Conservation (phyloP, 108 stramenopile genomes). For the Nitzschia sp. region DNA sequence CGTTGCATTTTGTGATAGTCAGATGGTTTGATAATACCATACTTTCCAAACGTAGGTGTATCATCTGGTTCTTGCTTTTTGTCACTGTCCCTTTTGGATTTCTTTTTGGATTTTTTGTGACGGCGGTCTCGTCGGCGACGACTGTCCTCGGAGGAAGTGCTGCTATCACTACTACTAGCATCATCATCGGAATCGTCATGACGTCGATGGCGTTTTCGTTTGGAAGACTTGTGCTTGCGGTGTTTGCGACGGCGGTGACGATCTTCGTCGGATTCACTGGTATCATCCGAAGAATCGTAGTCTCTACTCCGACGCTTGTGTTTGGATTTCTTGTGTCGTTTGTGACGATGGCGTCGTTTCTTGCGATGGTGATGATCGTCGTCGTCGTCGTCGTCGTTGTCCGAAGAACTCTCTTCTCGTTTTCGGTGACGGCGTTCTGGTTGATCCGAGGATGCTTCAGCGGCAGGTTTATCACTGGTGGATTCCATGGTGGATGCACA, state of each 20-base stretch:
- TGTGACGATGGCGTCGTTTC: neutral
- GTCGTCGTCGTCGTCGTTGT: neutral
- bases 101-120: conserved; percentile 13
- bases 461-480: too few species aligned
- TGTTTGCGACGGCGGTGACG: neutral
- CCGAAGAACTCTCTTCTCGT: too few species aligned
- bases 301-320: neutral
- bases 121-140: neutral
- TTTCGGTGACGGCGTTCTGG: too few species aligned
- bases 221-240: neutral
- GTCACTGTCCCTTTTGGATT: conserved; percentile 30
- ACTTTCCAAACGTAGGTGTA: conserved; percentile 78
- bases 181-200: conserved; percentile 2
- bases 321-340: neutral
- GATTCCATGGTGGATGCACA: too few species aligned
- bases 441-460: too few species aligned
- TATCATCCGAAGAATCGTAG: neutral
- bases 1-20: conserved; percentile 68
- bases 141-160: neutral
- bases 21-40: conserved; percentile 79
- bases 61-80: conserved; percentile 26
- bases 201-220: neutral
- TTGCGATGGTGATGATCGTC: conserved; percentile 4
- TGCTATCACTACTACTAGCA: neutral
- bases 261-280: neutral